Percentiles rank a stretch among this genome's conserved stretches.
Conservation (phyloP, 495 filamentous ascomycete genomes). For the Bryoglossum gracile region DNA sequence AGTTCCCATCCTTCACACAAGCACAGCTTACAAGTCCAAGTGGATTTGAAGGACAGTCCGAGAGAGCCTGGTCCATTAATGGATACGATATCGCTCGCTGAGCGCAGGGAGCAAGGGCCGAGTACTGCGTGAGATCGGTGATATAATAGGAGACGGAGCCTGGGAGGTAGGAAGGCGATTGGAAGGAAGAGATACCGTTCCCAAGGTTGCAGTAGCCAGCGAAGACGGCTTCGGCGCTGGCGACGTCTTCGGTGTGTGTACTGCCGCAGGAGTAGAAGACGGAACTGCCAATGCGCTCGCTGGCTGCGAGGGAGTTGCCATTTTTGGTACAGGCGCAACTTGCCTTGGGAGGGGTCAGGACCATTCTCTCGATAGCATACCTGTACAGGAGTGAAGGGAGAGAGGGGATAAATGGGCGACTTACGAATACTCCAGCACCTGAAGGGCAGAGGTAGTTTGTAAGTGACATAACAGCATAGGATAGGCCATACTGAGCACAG, state of each 20-base stretch:
- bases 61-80: constrained; percentile 32
- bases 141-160: constrained; percentile 45
- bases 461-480: constrained; percentile 32
- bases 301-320: constrained; percentile 34
- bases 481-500: constrained; percentile 35
- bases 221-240: constrained; percentile 41
- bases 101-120: constrained; percentile 37
- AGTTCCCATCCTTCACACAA: constrained; percentile 40
- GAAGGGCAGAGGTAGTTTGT: constrained; percentile 30
- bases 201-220: constrained; percentile 40
- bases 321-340: constrained; percentile 42
- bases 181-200: constrained; percentile 39
- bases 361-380: no score
- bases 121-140: constrained; percentile 39
- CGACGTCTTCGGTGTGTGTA: constrained; percentile 33
- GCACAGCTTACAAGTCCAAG: constrained; percentile 40
- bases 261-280: constrained; percentile 34
- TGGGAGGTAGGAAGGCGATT: constrained; percentile 34
- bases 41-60: constrained; percentile 36
- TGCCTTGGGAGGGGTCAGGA: no score
- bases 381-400: no score
- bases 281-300: constrained; percentile 32
- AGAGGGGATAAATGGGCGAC: no score
- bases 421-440: constrained; percentile 30
- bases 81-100: constrained; percentile 33